Conservation (phyloP, 306 rosid genomes). For the Castanea mollissima region DNA sequence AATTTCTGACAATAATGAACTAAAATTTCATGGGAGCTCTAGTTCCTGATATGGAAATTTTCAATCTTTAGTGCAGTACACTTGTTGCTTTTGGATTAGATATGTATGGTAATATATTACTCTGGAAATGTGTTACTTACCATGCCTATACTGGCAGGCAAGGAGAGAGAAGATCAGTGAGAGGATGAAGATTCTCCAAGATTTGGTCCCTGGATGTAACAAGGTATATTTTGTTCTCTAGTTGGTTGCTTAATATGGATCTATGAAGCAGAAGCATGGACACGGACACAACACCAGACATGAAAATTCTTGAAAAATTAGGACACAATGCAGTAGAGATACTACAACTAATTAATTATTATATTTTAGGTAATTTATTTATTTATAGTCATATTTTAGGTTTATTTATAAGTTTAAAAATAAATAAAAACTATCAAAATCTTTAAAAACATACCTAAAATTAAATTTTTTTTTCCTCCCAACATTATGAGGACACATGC, state of each 20-base stretch:
- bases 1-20: neutral
- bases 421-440: no score
- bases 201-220: constrained; percentile 92
- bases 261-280: no score
- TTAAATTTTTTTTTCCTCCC: no score
- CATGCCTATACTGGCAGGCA: constrained; percentile 50
- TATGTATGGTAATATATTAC: neutral
- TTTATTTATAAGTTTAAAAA: no score
- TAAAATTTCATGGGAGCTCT: constrained; percentile 1
- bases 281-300: no score
- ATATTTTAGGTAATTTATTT: no score
- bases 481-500: no score
- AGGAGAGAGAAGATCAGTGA: constrained; percentile 94
- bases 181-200: constrained; percentile 90
- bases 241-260: neutral
- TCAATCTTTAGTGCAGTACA: neutral
- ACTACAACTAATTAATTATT: no score
- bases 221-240: constrained; percentile 48
- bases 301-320: no score
- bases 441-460: no score
- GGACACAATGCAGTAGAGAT: no score
- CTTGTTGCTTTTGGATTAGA: neutral
- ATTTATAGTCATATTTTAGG: no score
- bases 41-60: constrained; percentile 9
- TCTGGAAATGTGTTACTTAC: constrained; percentile 7